phyloP scores from a whole-genome alignment of 495 filamentous ascomycete genomes.

The Aspergillus panamensis region DNA sequence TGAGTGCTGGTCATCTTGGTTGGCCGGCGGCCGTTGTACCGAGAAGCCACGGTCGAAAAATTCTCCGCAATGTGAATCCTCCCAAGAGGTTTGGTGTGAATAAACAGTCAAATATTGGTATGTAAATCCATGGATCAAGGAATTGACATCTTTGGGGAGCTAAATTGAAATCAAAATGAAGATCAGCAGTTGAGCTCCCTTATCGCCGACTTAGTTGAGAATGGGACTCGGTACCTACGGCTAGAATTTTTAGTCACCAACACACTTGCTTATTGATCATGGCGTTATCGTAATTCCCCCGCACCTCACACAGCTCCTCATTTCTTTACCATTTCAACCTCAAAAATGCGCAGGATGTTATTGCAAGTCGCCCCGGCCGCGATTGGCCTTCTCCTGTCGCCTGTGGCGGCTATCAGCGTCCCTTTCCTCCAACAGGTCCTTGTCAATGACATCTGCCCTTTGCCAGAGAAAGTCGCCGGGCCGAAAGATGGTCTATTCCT shows the following conservation, averaged over 20 bases:
- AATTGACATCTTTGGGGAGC: too few relatives aligned
- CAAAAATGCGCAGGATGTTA: conserved; percentile 6
- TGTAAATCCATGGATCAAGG: not conserved
- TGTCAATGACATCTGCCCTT: conserved; percentile 26
- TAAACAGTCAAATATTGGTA: not conserved
- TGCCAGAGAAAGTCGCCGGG: conserved; percentile 26
- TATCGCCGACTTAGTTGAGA: not conserved
- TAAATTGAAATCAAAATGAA: not conserved
- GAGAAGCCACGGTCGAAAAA: conserved; percentile 6
- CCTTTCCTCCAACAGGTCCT: conserved; percentile 24
- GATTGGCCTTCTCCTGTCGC: conserved; percentile 11
- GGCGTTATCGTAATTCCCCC: conserved; percentile 9
- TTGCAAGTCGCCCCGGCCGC: conserved; percentile 1
- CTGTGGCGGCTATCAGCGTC: conserved; percentile 19
- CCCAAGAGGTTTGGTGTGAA: not conserved
- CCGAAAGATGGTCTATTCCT: conserved; percentile 31
- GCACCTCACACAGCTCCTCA: not conserved
- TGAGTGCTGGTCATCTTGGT: not conserved
- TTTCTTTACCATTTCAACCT: conserved; percentile 1
- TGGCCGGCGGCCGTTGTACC: not conserved
- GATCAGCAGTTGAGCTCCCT: not conserved
- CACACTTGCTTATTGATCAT: conserved; percentile 6
- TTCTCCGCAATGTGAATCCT: not conserved
- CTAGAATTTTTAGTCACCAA: not conserved
- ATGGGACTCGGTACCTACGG: not conserved